These are phyloP conservation scores for Cinchona pubescens DNA, from an alignment of 257 asterid genomes.

Conservation along the genomic window DNA sequence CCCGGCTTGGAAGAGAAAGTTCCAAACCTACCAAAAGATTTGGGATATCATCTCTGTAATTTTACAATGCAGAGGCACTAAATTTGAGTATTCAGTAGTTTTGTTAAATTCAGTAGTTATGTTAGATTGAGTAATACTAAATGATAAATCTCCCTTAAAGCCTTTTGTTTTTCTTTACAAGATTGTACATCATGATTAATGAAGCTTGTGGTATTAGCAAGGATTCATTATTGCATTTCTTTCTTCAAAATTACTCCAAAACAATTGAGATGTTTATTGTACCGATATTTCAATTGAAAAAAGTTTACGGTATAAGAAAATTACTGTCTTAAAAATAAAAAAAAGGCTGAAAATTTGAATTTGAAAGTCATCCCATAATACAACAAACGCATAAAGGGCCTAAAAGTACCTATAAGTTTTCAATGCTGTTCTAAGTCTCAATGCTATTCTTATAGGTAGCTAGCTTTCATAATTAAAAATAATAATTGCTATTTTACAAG, in stretches of 20 bases:
- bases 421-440: background rate
- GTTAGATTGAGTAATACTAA: too few relatives aligned
- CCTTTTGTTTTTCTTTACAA: background rate
- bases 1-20: background rate
- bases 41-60: constrained; percentile 8
- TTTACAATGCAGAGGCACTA: constrained; percentile 1
- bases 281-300: background rate
- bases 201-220: background rate
- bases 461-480: too few relatives aligned
- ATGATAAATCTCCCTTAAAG: background rate
- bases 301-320: too few relatives aligned
- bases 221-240: background rate
- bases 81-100: background rate
- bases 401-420: background rate
- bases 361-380: background rate
- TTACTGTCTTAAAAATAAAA: background rate
- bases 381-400: too few relatives aligned
- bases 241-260: background rate
- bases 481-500: background rate
- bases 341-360: background rate
- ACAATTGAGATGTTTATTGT: background rate
- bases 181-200: background rate
- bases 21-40: background rate
- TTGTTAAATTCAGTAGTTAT: background rate
- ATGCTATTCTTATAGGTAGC: background rate